phyloP scores from a whole-genome alignment of 305 asterid species.

The Plantago coronopus region DNA sequence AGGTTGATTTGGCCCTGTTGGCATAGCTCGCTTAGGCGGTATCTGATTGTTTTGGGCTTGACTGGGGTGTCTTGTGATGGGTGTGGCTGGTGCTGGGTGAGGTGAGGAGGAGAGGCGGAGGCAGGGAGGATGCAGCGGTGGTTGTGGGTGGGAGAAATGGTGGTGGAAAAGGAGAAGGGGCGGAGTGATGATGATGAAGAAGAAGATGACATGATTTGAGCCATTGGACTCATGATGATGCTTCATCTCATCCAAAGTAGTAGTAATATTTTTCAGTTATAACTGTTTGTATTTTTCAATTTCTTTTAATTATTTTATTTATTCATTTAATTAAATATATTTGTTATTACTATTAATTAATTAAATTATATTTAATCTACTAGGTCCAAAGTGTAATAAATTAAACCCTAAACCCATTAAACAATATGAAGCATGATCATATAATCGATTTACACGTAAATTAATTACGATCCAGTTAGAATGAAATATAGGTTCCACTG shows the following conservation, averaged over 20 bases:
- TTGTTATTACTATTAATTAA: no score
- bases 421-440: no score
- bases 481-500: no score
- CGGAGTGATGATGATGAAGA: slow-evolving; percentile 29
- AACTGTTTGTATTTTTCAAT: no score
- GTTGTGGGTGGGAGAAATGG: slow-evolving; percentile 35
- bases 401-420: no score
- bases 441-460: no score
- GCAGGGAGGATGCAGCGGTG: slow-evolving; percentile 24
- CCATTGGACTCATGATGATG: slow-evolving; percentile 26
- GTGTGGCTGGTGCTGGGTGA: slow-evolving; percentile 12
- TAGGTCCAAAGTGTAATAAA: no score
- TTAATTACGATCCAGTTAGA: no score
- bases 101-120: slow-evolving; percentile 24
- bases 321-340: no score
- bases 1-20: slow-evolving; percentile 37
- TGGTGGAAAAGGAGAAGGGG: slow-evolving; percentile 36
- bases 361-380: no score
- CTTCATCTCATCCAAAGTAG: slow-evolving; percentile 10
- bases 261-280: neutral
- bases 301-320: no score
- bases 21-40: slow-evolving; percentile 53
- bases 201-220: slow-evolving; percentile 30
- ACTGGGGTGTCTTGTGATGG: slow-evolving; percentile 18
- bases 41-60: slow-evolving; percentile 51